Evolutionary conservation across 176 grass and related monocot species (phyloP), one percentile per base, ranked within the genome.

Genomic region (Dendrocalamus sinicus): DNA sequence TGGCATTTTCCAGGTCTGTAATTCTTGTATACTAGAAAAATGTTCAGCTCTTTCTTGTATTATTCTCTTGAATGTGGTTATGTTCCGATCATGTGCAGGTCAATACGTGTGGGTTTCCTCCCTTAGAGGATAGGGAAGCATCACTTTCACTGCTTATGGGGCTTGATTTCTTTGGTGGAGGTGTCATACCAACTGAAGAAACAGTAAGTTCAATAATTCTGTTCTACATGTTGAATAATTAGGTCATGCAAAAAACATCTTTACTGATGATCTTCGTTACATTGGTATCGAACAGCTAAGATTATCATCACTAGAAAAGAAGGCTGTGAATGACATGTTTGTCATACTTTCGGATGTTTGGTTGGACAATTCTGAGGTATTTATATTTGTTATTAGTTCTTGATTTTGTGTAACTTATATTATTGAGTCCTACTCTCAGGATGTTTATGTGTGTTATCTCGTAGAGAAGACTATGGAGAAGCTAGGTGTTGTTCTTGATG

Each of bases 71-170:
- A 75, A 61, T 68, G 30, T 30, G 24, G 44, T 73, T 73, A 30
- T 37, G 4, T 82, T 60, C 67, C 39, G 73, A 53, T 81, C 46
- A 80, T 86, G 46, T 90, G 70, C 84, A 98, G 96, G 96, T 98
- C 19, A 98, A 93, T 88, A 95, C 96, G 67, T 98, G 96, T 88
- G 96, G 96, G 26, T 98, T 98, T 93, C 93, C 96, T 64, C 96
- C 93, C 66, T 80, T 98, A 81, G 96, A 98, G 78, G 89, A 98
- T 48, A 93, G 96, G 73, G 89, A 92, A 89, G 65, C 77, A 63
- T 92, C 93, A 55, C 84, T 95, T 59, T 89, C 88, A 80, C 63
- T 93, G 65, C 86, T 94, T 19, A 94, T 93, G 96, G 96, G 96
- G 19, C 91, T 94, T 88, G 96, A 98, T 89, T 98, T 98, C 86